Evolutionary conservation across 1,284 basidiomycete species (phyloP), one percentile per base, ranked within the genome.

Genomic region (Cerioporus squamosus): DNA sequence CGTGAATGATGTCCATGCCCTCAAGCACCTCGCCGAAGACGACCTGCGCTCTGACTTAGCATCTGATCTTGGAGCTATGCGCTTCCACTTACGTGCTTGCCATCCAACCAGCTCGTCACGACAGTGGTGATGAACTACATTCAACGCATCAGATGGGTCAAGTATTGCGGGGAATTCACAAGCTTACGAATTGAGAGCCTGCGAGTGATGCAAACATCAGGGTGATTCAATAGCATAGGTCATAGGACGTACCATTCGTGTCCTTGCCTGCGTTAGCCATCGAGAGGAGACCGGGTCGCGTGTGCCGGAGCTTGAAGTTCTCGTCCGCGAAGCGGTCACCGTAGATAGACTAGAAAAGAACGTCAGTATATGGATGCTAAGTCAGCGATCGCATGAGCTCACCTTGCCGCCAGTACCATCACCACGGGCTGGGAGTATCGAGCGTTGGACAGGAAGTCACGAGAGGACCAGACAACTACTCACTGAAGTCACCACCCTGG

Each of bases 291-390:
- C 94, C 95, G 55, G 91, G 86, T 44, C 83, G 86, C 64, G 91
- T 91, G 81, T 97, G 95, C 74, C 87, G 88, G 73, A 96, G 89
- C 83, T 95, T 93, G 81, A 97, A 97, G 84, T 96, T 97, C 78
- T 88, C 86, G 66, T 88, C 86, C 39, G 79, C 69, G 71, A 88
- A 88, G 64, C 79, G 77, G 67, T 78, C 77, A 52, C 83, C 83
- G 71, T 84, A 85, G 74, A 85, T 85, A 55, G 79, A 81, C 77
- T 79, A 55, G 15, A 31, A 50, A 26, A 55, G 59, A 22, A 2
- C 12, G 44, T 29, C 46, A 50, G 23, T 17, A 54, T 29, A 52
- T 29, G 26, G 5, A 29, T 29, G 48, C 17, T n/a, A 38, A 10
- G 51, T 38, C 17, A 23, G 36, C 5, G 44, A 24, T 23, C 2